Evolutionary conservation across 257 asterid genomes (phyloP), one percentile per base, ranked within the genome.

Genomic region (Primulina huaijiensis): DNA sequence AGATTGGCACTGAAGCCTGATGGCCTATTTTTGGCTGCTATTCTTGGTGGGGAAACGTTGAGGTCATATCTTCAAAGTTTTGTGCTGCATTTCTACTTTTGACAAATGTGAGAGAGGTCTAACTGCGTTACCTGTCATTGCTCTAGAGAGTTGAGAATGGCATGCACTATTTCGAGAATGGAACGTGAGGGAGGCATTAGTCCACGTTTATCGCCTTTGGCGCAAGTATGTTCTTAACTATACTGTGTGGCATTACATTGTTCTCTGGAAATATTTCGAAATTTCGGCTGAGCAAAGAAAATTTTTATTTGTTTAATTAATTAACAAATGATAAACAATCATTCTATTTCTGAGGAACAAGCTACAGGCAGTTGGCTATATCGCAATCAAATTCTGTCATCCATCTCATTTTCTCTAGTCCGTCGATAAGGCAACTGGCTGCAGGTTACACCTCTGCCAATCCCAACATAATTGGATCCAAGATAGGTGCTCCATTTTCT

Each of bases 181-280:
- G 99, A 93, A 76, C 92, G 98, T 64, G 98, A 92, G 80, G 97
- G 97, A 75, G 97, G 98, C 78, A 86, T 93, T 78, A 87, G 96
- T 81, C 97, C 99, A 25, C 89, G 96, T 66, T 61, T 93, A 73
- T 93, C 99, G 68, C 99, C 99, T 65, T 79, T 93, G 83, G 99
- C 99, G 12, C 96, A 93, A 86, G 99, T 93, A 80, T 43, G 20
- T 65, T 78, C 27, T 64, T 65, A 23, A 37, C 37, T 50, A 57
- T 9, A 50, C 62, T 43, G n/a, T 43, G 16, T 70, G 71, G 66
- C 53, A 2, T 43, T 66, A 27, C 38, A 62, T 58, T 23, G 56
- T 31, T 62, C 56, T 60, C 74, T 63, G 30, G 73, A 34, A 23
- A 50, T 50, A 50, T 53, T 69, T 73, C 35, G 17, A 31, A 69